phyloP scores from a whole-genome alignment of 148 eudicot genomes.

The Rhododendron mucronatum region DNA sequence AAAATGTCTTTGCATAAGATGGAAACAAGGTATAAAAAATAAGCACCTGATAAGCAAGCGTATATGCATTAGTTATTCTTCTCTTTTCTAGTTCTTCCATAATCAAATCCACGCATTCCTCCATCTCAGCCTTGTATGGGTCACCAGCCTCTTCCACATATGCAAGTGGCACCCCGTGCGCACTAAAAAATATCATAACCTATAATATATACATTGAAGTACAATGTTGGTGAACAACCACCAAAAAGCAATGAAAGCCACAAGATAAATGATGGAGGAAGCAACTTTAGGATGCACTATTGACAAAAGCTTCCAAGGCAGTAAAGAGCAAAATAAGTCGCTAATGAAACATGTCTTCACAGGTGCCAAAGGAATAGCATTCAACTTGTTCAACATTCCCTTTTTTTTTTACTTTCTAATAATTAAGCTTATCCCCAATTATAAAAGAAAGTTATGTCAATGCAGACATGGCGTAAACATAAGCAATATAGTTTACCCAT shows the following conservation, averaged over 20 bases:
- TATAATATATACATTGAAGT: conserved; percentile 21
- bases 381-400: background rate
- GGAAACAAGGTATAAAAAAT: background rate
- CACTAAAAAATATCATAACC: conserved; percentile 98
- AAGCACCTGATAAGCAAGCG: conserved; percentile 91
- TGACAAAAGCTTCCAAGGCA: conserved; percentile 1
- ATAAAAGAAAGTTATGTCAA: background rate
- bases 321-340: background rate
- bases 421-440: background rate
- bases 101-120: conserved; percentile 93
- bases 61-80: conserved; percentile 57
- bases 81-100: conserved; percentile 91
- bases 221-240: background rate
- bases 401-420: background rate
- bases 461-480: background rate
- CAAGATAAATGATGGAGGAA: background rate
- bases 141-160: conserved; percentile 99
- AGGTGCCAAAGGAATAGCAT: background rate
- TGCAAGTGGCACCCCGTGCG: conserved; percentile 96
- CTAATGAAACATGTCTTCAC: background rate
- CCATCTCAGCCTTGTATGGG: conserved; percentile 99
- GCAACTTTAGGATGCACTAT: background rate
- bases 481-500: background rate
- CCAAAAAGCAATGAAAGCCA: background rate
- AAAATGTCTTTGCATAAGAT: background rate